These are phyloP conservation scores for Xylaria venustula DNA, from an alignment of 495 filamentous ascomycete genomes.

Conservation along the genomic window DNA sequence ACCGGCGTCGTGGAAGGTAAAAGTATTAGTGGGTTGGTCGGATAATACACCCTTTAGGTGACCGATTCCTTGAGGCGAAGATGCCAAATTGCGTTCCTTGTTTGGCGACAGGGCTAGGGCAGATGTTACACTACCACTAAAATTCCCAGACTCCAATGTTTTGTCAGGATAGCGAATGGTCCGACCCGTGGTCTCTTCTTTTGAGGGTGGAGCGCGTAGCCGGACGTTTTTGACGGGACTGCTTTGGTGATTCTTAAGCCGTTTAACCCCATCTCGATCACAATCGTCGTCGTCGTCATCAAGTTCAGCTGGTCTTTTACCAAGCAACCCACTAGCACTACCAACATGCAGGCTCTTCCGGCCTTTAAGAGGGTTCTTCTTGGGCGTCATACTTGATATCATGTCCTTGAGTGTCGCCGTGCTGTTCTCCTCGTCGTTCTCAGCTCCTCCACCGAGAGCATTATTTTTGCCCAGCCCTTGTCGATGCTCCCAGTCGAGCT, in stretches of 20 bases:
- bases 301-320: slow-evolving; percentile 71
- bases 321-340: slow-evolving; percentile 70
- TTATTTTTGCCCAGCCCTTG: slow-evolving; percentile 63
- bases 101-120: slow-evolving; percentile 44
- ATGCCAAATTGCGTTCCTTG: slow-evolving; percentile 29
- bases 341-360: slow-evolving; percentile 78
- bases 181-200: slow-evolving; percentile 62
- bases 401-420: slow-evolving; percentile 67
- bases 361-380: slow-evolving; percentile 64
- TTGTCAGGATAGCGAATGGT: slow-evolving; percentile 52
- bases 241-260: slow-evolving; percentile 65
- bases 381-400: slow-evolving; percentile 75
- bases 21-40: slow-evolving; percentile 39
- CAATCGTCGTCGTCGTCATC: slow-evolving; percentile 69
- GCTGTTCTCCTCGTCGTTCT: slow-evolving; percentile 48
- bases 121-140: slow-evolving; percentile 37
- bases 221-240: slow-evolving; percentile 76
- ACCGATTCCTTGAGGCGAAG: slow-evolving; percentile 49
- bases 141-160: slow-evolving; percentile 27
- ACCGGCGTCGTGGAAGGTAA: slow-evolving; percentile 45
- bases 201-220: slow-evolving; percentile 64
- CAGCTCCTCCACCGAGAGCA: slow-evolving; percentile 49
- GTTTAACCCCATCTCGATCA: slow-evolving; percentile 61
- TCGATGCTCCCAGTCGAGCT: slow-evolving; percentile 66
- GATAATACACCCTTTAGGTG: slow-evolving; percentile 49